These are phyloP conservation scores for Theileria parva DNA, from an alignment of 169 alveolate species.

Conservation along the genomic window DNA sequence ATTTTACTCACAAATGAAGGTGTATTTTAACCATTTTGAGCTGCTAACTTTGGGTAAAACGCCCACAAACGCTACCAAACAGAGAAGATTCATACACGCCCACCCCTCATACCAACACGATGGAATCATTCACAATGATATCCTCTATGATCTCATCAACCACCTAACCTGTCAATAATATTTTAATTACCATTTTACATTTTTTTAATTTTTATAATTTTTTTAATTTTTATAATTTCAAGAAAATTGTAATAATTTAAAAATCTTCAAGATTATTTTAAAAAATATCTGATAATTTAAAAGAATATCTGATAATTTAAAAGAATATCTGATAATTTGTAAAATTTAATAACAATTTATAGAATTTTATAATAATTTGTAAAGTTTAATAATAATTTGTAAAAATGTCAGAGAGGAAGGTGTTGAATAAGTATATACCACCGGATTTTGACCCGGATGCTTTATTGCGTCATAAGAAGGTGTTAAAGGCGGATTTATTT, in stretches of 20 bases:
- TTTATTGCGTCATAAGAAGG: slow-evolving; percentile 83
- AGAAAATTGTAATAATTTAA: slow-evolving; percentile 28
- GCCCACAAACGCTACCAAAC: slow-evolving; percentile 86
- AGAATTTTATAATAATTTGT: not conserved
- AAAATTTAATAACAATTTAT: not conserved
- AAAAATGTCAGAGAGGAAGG: slow-evolving; percentile 97
- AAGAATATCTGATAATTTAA: not conserved
- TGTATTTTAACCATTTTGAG: slow-evolving; percentile 72
- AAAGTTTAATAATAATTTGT: not conserved
- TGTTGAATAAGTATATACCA: slow-evolving; percentile 96
- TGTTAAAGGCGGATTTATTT: slow-evolving; percentile 78
- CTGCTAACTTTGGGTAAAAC: slow-evolving; percentile 83
- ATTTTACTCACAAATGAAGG: slow-evolving; percentile 47
- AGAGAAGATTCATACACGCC: slow-evolving; percentile 80
- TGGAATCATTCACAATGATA: slow-evolving; percentile 77
- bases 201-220: not conserved
- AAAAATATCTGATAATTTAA: not conserved
- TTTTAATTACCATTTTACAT: not conserved
- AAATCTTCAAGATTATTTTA: slow-evolving; percentile 8
- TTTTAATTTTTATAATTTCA: slow-evolving; percentile 30
- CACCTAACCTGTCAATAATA: not conserved
- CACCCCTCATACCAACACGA: slow-evolving; percentile 87
- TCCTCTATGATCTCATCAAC: slow-evolving; percentile 79
- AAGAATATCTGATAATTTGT: not conserved
- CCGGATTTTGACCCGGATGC: slow-evolving; percentile 99